Percentiles rank a stretch among this genome's conserved stretches.
phyloP scores from a whole-genome alignment of 2,329 filamentous ascomycete species.

The Ophiostoma piceae region DNA sequence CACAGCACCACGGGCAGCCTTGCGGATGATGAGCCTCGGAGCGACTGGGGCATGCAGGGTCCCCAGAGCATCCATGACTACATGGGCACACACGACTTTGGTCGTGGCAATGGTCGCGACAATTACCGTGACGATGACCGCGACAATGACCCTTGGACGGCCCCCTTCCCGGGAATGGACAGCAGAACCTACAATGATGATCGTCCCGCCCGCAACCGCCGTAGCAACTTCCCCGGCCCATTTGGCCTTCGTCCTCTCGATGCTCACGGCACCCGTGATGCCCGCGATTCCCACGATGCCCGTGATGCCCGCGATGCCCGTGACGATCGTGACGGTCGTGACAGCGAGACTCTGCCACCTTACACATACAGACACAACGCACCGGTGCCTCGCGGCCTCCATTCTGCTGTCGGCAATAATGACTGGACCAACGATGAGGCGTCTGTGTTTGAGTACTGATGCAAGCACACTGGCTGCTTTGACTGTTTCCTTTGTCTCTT shows the following conservation, averaged over 20 bases:
- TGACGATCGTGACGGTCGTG: background rate
- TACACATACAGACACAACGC: background rate
- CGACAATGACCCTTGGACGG: background rate
- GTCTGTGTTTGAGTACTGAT: background rate
- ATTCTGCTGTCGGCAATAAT: background rate
- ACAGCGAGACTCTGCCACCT: background rate
- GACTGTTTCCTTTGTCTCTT: background rate
- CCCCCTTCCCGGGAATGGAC: background rate
- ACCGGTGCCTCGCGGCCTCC: background rate
- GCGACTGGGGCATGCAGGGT: background rate
- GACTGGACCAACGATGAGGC: background rate
- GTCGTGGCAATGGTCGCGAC: background rate
- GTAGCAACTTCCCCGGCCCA: background rate
- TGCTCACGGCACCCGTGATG: background rate
- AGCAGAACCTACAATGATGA: background rate
- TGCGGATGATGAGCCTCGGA: background rate
- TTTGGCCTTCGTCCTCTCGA: too few relatives aligned
- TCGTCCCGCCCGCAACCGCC: background rate
- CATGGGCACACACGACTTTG: background rate
- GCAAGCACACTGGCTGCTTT: background rate
- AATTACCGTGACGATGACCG: background rate
- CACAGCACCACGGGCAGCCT: background rate
- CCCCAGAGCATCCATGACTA: slow-evolving; percentile 2
- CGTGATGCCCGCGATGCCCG: background rate
- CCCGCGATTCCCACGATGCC: background rate